Evolutionary conservation across 768 basidiomycete genomes (phyloP).

Genomic region (Pisolithus sp.): DNA sequence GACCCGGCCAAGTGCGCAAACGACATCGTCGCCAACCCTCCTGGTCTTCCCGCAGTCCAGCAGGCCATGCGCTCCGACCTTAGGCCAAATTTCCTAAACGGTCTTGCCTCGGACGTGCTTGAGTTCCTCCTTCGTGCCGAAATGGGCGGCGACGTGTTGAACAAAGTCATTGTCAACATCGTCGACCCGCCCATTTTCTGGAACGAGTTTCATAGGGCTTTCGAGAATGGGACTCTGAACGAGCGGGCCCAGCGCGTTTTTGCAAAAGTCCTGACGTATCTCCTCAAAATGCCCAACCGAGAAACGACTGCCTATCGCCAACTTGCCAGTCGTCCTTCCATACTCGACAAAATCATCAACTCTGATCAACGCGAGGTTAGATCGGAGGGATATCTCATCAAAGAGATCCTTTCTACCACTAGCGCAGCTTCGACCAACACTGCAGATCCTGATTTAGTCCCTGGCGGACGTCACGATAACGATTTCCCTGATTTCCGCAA

Average conservation of each 20-base stretch:
- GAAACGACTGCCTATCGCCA: constrained; percentile 32
- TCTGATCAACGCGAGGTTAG: constrained; percentile 23
- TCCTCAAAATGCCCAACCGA: constrained; percentile 36
- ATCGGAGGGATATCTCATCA: constrained; percentile 33
- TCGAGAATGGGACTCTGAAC: constrained; percentile 27
- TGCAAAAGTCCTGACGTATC: constrained; percentile 44
- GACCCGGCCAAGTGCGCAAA: constrained; percentile 34
- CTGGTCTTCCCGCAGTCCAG: constrained; percentile 36
- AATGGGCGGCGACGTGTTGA: constrained; percentile 38
- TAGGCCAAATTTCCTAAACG: constrained; percentile 37
- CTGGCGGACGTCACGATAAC: constrained; percentile 68
- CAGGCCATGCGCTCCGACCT: constrained; percentile 36
- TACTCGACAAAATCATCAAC: constrained; percentile 19
- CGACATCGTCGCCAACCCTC: constrained; percentile 29
- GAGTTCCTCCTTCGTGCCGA: constrained; percentile 34
- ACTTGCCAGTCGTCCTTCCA: constrained; percentile 27
- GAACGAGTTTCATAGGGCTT: constrained; percentile 32
- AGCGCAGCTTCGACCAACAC: constrained; percentile 11
- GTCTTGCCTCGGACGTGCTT: constrained; percentile 30
- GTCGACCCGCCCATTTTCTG: constrained; percentile 50
- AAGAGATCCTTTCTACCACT: constrained; percentile 30
- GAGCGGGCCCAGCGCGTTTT: constrained; percentile 34
- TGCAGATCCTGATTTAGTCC: constrained; percentile 20
- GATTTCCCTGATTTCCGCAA: constrained; percentile 55
- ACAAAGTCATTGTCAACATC: constrained; percentile 33